Conservation (phyloP, 768 basidiomycete species). For the Agaricus blazei region DNA sequence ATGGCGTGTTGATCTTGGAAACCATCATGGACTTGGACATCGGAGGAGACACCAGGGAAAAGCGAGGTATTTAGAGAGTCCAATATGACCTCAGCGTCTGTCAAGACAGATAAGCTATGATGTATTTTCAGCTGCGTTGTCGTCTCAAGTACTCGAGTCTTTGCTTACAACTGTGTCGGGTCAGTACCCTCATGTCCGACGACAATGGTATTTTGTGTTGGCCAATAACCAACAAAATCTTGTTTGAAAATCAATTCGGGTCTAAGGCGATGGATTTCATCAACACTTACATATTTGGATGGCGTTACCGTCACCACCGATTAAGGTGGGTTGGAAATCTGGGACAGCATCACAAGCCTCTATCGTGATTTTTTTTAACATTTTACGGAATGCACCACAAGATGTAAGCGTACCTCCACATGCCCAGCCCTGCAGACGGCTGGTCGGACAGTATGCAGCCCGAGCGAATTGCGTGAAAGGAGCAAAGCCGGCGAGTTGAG, state of each 20-base stretch:
- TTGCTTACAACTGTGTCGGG: constrained; percentile 43
- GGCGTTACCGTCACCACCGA: constrained; percentile 46
- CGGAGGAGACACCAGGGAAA: constrained; percentile 48
- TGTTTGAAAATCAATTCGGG: background rate
- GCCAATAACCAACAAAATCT: constrained; percentile 59
- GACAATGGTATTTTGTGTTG: constrained; percentile 43
- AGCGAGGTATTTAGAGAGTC: constrained; percentile 35
- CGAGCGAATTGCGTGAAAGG: constrained; percentile 50
- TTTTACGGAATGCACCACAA: background rate
- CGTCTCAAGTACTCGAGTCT: background rate
- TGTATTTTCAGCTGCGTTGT: background rate
- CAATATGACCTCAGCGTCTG: constrained; percentile 39
- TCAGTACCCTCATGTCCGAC: constrained; percentile 62
- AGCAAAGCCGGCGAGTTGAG: constrained; percentile 30
- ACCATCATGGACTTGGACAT: constrained; percentile 46
- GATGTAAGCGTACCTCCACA: constrained; percentile 34
- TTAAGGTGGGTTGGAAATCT: constrained; percentile 33
- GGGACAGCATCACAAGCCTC: constrained; percentile 37
- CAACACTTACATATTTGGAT: constrained; percentile 40
- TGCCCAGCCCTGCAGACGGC: constrained; percentile 30
- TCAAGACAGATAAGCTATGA: constrained; percentile 42
- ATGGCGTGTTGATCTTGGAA: constrained; percentile 47
- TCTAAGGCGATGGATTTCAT: background rate
- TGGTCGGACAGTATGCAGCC: constrained; percentile 47
- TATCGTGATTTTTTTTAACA: constrained; percentile 8